These are phyloP conservation scores for Sporothrix phasma DNA, from an alignment of 2,329 filamentous ascomycete genomes.

Conservation along the genomic window DNA sequence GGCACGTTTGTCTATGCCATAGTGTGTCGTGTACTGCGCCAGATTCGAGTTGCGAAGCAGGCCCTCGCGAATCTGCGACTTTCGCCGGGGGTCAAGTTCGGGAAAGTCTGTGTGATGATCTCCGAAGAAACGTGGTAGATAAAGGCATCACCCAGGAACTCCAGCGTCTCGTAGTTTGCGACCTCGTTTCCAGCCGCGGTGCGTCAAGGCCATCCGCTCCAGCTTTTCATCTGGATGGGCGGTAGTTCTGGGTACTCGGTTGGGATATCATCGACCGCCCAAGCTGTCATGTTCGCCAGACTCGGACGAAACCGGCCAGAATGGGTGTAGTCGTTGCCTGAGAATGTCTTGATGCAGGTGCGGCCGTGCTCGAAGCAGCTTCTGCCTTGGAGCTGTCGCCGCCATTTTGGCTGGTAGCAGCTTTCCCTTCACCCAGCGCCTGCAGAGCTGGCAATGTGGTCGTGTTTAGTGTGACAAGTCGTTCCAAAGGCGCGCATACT, in stretches of 20 bases:
- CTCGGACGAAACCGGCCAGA: constrained; percentile 5
- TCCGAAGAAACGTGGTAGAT: constrained; percentile 64
- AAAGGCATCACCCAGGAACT: constrained; percentile 79
- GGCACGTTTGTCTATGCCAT: constrained; percentile 58
- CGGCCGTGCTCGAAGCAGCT: not conserved
- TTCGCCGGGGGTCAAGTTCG: constrained; percentile 51
- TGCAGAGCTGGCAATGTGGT: constrained; percentile 24
- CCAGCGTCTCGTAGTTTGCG: constrained; percentile 67
- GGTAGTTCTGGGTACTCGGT: constrained; percentile 48
- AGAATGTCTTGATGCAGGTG: not conserved
- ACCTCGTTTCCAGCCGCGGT: constrained; percentile 39
- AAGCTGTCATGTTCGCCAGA: constrained; percentile 25
- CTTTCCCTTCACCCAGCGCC: constrained; percentile 3
- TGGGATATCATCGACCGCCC: constrained; percentile 41
- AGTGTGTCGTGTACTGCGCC: constrained; percentile 56
- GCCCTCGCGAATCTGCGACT: constrained; percentile 65
- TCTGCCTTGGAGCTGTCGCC: not conserved
- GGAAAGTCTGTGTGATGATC: constrained; percentile 63
- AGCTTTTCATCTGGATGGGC: constrained; percentile 48
- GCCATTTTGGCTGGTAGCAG: not conserved
- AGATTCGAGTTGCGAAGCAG: constrained; percentile 76
- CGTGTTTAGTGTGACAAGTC: constrained; percentile 20
- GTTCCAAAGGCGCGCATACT: not conserved
- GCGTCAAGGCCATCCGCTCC: constrained; percentile 56
- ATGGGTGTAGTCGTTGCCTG: not conserved